These are phyloP conservation scores for Coniochaeta ligniaria DNA, from an alignment of 2,329 filamentous ascomycete genomes.

Conservation along the genomic window DNA sequence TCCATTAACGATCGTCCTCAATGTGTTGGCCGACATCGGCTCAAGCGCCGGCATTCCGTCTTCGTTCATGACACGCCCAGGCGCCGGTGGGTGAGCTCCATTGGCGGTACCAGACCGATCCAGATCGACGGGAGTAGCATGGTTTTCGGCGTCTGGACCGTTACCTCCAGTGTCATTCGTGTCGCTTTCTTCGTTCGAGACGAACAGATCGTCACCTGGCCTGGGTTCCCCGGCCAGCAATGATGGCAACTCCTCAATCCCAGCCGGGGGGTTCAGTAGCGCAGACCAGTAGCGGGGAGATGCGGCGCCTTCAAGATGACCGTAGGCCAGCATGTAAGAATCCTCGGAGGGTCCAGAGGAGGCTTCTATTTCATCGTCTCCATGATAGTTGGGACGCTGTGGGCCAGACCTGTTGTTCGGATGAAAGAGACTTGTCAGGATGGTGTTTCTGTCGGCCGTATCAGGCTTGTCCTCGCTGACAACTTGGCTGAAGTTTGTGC, in stretches of 20 bases:
- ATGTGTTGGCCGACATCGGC: neutral
- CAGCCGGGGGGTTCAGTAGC: constrained; percentile 36
- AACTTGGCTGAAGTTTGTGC: constrained; percentile 48
- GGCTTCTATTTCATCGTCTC: neutral
- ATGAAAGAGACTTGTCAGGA: constrained; percentile 46
- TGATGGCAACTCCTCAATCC: constrained; percentile 33
- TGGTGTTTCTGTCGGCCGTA: constrained; percentile 50
- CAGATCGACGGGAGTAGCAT: neutral
- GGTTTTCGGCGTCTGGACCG: neutral
- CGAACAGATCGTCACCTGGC: constrained; percentile 12
- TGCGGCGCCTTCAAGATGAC: constrained; percentile 22
- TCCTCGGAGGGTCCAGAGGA: constrained; percentile 5
- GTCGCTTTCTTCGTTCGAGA: constrained; percentile 9
- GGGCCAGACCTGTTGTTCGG: constrained; percentile 1
- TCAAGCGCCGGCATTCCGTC: neutral
- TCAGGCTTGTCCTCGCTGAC: constrained; percentile 55
- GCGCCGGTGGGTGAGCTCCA: neutral
- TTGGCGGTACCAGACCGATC: neutral
- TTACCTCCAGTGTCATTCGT: neutral
- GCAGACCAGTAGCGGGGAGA: constrained; percentile 32
- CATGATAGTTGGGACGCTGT: neutral
- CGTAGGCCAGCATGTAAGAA: constrained; percentile 10
- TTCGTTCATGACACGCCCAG: neutral
- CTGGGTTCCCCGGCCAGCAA: constrained; percentile 27
- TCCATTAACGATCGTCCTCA: constrained; percentile 17